A percentile compares a stretch with the other conserved stretches of the same genome.
These are phyloP conservation scores for Camellia oleifera DNA, from an alignment of 179 eudicot genomes.

Conservation along the genomic window DNA sequence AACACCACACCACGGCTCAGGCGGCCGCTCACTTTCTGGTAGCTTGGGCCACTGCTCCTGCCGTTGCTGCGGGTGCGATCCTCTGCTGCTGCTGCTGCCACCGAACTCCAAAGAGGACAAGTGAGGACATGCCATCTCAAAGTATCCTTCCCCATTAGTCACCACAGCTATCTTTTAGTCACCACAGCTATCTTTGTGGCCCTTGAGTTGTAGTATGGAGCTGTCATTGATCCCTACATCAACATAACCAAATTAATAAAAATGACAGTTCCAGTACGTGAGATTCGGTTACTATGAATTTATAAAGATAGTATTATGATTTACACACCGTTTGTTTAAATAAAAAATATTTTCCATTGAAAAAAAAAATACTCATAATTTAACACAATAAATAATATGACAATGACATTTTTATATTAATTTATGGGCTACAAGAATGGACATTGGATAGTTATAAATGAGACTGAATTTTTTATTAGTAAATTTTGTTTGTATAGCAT, in stretches of 20 bases:
- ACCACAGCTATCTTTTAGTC: constrained; percentile 43
- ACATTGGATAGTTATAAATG: too few species aligned
- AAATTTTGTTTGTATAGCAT: too few species aligned
- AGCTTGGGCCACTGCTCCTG: constrained; percentile 24
- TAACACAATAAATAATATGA: too few species aligned
- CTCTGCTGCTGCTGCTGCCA: not conserved
- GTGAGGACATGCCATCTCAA: constrained; percentile 90
- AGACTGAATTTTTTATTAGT: too few species aligned
- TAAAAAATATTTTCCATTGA: not conserved
- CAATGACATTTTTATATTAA: too few species aligned
- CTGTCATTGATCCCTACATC: constrained; percentile 59
- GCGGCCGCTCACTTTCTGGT: constrained; percentile 38
- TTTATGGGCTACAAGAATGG: too few species aligned
- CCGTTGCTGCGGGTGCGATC: constrained; percentile 12
- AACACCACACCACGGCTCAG: constrained; percentile 47
- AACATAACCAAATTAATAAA: not conserved
- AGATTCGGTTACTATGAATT: too few species aligned
- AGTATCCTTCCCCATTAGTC: constrained; percentile 50
- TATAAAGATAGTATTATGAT: too few species aligned
- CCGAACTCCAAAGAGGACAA: constrained; percentile 24
- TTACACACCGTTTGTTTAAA: too few species aligned
- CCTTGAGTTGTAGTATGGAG: constrained; percentile 63
- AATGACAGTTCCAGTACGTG: too few species aligned
- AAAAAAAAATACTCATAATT: too few species aligned
- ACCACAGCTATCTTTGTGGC: constrained; percentile 58